Evolutionary conservation across 1,284 basidiomycete species (phyloP).

Genomic region (Pascua sp.): DNA sequence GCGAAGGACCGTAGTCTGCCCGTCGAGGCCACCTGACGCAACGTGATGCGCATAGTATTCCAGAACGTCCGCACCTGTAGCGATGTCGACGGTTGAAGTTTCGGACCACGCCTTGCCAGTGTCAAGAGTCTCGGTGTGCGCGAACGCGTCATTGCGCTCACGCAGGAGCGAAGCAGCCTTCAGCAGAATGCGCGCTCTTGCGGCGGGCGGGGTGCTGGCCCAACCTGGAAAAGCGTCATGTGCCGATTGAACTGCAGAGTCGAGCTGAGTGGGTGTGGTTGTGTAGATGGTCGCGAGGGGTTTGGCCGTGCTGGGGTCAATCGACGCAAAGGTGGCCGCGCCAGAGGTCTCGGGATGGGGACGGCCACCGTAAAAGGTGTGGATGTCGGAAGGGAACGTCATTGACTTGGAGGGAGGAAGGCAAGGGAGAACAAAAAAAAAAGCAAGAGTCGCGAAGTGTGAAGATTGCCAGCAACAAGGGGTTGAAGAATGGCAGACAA

Average conservation of each 20-base stretch:
- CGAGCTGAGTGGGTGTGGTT: slow-evolving; percentile 12
- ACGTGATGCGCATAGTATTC: slow-evolving; percentile 20
- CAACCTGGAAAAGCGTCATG: slow-evolving; percentile 10
- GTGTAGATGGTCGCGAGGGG: slow-evolving; percentile 15
- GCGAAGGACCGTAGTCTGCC: slow-evolving; percentile 15
- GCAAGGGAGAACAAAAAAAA: too few species aligned
- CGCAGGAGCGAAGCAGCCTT: slow-evolving; percentile 13
- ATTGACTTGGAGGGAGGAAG: slow-evolving; percentile 1
- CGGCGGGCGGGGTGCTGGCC: slow-evolving; percentile 7
- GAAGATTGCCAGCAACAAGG: too few species aligned
- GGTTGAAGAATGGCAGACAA: too few species aligned
- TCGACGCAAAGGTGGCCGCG: slow-evolving; percentile 9
- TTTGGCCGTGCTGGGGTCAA: slow-evolving; percentile 12
- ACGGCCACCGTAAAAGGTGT: slow-evolving; percentile 17
- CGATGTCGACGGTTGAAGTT: slow-evolving; percentile 15
- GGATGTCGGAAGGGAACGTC: slow-evolving; percentile 15
- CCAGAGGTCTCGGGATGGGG: slow-evolving; percentile 8
- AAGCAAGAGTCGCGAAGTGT: too few species aligned
- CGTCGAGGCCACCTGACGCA: slow-evolving; percentile 17
- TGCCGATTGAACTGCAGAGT: slow-evolving; percentile 11
- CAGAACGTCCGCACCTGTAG: slow-evolving; percentile 16
- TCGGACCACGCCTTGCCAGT: slow-evolving; percentile 20
- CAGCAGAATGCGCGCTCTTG: slow-evolving; percentile 13
- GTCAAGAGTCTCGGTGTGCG: slow-evolving; percentile 16
- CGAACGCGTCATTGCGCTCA: slow-evolving; percentile 17